Evolutionary conservation across 2,329 filamentous ascomycete species (phyloP), one percentile per base, ranked within the genome.

Genomic region (Raffaelea arxii): DNA sequence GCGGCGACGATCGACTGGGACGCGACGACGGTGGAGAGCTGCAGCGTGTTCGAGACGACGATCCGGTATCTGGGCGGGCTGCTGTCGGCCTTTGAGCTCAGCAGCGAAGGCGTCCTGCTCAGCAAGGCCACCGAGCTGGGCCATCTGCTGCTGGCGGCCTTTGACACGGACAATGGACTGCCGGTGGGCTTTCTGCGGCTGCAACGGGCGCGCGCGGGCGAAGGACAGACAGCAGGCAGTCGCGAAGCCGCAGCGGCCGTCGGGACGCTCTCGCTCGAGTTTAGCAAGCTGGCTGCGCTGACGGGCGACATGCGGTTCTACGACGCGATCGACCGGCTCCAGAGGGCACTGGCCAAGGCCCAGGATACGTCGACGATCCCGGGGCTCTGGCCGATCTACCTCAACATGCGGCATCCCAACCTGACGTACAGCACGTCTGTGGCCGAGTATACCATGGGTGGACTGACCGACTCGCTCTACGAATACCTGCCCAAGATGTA

Each of bases 11-110:
- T 96, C 47, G 88, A 95, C 64, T 95, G 95, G 47, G 44, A 49
- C 35, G 35, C 39, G 57, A 91, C 85, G 2, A 83, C 77, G 16
- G 81, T 77, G 27, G 62, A 68, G 4, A 58, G 64, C 9, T 71
- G 80, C 43, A 62, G 66, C 30, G 72, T 94, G 7, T 96, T 96
- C 55, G 90, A 96, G 64, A 94, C 88, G 1, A 87, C 81, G 16
- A 96, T 97, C 58, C 79, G 91, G 42, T 95, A 96, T 57, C 71
- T 97, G 7, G 91, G 91, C 25, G 91, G 91, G 1, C 68, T 97
- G 40, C 60, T 96, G 38, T 80, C 81, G 35, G 90, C 90, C 4
- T 95, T 90, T 60, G 91, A 97, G 65, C 73, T 96, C 46, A 91
- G 86, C 47, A 83, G 77, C n/a, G 78, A 75, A 4, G 56, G 65